These are phyloP conservation scores for Thuja plicata DNA, from an alignment of 83 land plant genomes.

Conservation along the genomic window DNA sequence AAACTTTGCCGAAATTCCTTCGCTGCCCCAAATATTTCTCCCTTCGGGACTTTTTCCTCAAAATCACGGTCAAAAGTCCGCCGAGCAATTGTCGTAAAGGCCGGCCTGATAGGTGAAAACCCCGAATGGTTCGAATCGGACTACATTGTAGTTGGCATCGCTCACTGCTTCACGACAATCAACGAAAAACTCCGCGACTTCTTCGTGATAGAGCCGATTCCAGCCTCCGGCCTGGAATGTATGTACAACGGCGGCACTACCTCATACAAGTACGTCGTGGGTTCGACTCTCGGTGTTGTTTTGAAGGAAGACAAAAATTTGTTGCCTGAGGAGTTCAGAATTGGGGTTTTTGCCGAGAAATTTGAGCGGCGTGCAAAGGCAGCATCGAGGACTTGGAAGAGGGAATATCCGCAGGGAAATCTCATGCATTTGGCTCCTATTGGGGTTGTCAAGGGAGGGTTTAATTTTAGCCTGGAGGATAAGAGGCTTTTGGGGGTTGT, in stretches of 20 bases:
- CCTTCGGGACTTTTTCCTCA: not conserved
- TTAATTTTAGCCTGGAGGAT: slow-evolving; percentile 40
- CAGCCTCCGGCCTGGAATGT: slow-evolving; percentile 43
- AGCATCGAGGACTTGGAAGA: slow-evolving; percentile 47
- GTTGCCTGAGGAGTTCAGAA: slow-evolving; percentile 31
- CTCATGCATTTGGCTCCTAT: slow-evolving; percentile 32
- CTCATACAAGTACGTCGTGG: slow-evolving; percentile 33
- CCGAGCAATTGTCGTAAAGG: not conserved
- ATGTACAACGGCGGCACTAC: slow-evolving; percentile 49
- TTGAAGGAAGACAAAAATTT: slow-evolving; percentile 28
- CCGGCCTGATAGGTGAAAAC: slow-evolving; percentile 26
- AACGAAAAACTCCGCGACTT: slow-evolving; percentile 27
- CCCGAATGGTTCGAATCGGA: slow-evolving; percentile 51
- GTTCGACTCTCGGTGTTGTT: slow-evolving; percentile 35
- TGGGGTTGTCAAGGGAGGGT: slow-evolving; percentile 38
- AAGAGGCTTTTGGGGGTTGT: slow-evolving; percentile 30
- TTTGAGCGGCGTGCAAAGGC: slow-evolving; percentile 44
- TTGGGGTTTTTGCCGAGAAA: slow-evolving; percentile 22
- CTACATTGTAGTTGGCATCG: slow-evolving; percentile 38
- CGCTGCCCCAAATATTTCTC: not conserved
- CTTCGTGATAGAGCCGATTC: slow-evolving; percentile 43
- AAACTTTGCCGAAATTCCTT: not conserved
- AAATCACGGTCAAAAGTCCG: not conserved
- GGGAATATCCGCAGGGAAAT: slow-evolving; percentile 26
- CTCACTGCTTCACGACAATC: slow-evolving; percentile 37